These are phyloP conservation scores for Tolypocladium pustulatum DNA, from an alignment of 2,329 filamentous ascomycete genomes.

Conservation along the genomic window DNA sequence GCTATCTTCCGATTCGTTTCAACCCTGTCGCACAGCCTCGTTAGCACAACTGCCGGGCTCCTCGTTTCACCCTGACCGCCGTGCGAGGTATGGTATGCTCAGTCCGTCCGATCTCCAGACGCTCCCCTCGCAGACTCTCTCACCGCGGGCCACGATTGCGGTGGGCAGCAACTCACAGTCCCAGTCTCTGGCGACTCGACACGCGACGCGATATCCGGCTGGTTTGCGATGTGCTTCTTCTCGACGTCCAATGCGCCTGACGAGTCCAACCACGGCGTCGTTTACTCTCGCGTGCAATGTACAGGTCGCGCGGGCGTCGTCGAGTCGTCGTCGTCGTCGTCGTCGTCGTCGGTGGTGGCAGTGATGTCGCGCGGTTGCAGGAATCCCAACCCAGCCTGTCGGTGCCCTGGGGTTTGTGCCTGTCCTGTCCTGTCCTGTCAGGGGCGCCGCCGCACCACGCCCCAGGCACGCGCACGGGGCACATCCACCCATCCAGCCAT, in stretches of 20 bases:
- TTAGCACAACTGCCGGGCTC: background rate
- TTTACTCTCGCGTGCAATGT: background rate
- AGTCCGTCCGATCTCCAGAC: background rate
- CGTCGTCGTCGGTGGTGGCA: background rate
- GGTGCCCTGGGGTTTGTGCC: background rate
- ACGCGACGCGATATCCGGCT: background rate
- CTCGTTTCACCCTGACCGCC: background rate
- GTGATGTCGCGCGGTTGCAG: background rate
- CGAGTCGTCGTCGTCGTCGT: background rate
- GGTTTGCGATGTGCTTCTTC: background rate
- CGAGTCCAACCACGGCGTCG: background rate
- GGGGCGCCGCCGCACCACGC: background rate
- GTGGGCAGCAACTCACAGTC: too few relatives aligned
- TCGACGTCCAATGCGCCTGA: background rate
- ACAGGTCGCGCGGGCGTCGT: background rate
- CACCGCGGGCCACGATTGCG: too few relatives aligned
- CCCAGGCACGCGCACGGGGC: background rate
- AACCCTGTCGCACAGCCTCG: background rate
- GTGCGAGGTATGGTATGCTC: too few relatives aligned
- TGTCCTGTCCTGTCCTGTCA: background rate
- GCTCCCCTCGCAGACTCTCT: background rate
- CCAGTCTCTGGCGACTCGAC: background rate
- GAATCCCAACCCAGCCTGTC: background rate
- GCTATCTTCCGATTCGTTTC: background rate
- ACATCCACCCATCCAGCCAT: too few relatives aligned